phyloP scores from a whole-genome alignment of 129 eudicot genomes.

The Helianthus tuberosus region DNA sequence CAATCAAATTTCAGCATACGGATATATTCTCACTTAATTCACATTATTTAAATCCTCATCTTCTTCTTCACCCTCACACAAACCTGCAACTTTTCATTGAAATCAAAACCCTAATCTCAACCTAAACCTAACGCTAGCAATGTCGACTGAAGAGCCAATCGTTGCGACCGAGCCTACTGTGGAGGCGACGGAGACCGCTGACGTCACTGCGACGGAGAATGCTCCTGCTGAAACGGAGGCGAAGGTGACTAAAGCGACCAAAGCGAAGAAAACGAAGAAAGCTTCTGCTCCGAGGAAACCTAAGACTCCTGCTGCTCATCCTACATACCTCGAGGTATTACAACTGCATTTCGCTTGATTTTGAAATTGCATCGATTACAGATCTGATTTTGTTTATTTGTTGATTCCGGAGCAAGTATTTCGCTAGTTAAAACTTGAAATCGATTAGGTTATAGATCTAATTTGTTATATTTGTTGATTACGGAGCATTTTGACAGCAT shows the following conservation, averaged over 20 bases:
- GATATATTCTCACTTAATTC: not conserved
- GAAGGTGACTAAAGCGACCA: not conserved
- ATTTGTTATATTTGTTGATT: not conserved
- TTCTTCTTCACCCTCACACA: not conserved
- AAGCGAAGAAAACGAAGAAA: constrained; percentile 39
- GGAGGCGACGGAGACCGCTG: not conserved
- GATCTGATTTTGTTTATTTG: not conserved
- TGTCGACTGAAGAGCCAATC: constrained; percentile 23
- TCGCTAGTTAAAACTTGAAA: too few species aligned
- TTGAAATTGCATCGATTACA: too few species aligned
- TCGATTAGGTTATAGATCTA: not conserved
- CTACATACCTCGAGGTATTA: constrained; percentile 65
- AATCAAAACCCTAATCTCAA: not conserved
- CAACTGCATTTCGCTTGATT: not conserved
- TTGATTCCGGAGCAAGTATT: not conserved
- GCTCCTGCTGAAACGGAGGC: constrained; percentile 12
- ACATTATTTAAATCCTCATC: not conserved
- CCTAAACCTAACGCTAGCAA: not conserved
- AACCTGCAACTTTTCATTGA: not conserved
- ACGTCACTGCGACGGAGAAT: constrained; percentile 24
- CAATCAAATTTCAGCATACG: not conserved
- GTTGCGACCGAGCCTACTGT: constrained; percentile 17
- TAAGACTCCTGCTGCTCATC: constrained; percentile 45
- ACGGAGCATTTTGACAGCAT: not conserved
- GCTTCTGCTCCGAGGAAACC: constrained; percentile 44